phyloP scores from a whole-genome alignment of 306 rosid species.

The Hylodesmum podocarpum region DNA sequence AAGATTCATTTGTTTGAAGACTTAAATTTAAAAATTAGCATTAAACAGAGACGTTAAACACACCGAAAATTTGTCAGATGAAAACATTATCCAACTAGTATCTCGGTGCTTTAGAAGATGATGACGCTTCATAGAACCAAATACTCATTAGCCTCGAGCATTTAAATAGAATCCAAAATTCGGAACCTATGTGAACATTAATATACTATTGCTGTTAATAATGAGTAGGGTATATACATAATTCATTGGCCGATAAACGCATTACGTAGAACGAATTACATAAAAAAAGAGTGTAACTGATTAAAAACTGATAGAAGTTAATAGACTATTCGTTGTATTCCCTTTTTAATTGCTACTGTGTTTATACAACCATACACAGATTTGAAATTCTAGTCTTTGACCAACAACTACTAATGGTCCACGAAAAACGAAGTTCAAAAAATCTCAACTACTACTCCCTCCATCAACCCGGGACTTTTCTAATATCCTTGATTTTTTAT shows the following conservation, averaged over 20 bases:
- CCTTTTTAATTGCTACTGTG: not conserved
- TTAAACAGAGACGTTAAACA: not conserved
- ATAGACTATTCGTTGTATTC: not conserved
- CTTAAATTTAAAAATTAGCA: not conserved
- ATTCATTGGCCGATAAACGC: not conserved
- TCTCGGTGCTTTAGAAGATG: not conserved
- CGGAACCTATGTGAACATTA: not conserved
- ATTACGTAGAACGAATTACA: not conserved
- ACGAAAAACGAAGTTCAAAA: not conserved
- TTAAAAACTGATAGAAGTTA: not conserved
- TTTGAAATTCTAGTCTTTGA: constrained; percentile 10
- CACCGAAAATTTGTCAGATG: not conserved
- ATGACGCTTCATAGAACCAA: not conserved
- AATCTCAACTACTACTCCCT: not conserved
- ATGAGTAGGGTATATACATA: not conserved
- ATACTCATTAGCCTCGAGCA: not conserved
- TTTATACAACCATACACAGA: constrained; percentile 22
- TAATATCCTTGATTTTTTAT: not conserved
- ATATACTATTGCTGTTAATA: not conserved
- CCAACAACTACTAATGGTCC: constrained; percentile 14
- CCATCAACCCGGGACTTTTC: constrained; percentile 24
- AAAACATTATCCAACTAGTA: not conserved
- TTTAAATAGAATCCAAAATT: not conserved
- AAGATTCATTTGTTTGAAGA: not conserved
- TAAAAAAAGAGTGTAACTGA: not conserved